Conservation (phyloP, 305 asterid species). For the Fraxinus velutina region DNA sequence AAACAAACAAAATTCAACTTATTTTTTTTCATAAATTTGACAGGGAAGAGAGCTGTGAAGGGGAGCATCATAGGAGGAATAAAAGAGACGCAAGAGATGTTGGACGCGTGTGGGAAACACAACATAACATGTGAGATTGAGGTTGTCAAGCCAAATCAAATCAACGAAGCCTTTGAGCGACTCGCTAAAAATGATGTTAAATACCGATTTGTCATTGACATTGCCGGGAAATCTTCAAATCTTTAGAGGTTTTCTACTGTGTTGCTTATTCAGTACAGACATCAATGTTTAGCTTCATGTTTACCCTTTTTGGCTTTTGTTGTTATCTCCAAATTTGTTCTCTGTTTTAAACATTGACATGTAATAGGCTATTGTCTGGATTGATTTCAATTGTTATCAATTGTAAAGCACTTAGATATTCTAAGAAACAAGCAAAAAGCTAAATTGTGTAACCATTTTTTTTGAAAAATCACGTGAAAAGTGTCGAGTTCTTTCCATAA, state of each 20-base stretch:
- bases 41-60: conserved; percentile 77
- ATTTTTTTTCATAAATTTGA: neutral
- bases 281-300: neutral
- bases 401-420: neutral
- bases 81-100: conserved; percentile 82
- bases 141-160: conserved; percentile 45
- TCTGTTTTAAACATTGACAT: neutral
- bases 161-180: conserved; percentile 62
- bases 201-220: conserved; percentile 77
- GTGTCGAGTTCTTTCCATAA: neutral
- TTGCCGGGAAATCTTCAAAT: conserved; percentile 37
- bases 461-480: neutral
- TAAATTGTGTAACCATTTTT: neutral
- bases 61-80: conserved; percentile 83
- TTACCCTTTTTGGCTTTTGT: neutral
- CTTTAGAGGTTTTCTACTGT: conserved; percentile 6
- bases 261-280: neutral
- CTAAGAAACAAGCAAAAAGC: neutral
- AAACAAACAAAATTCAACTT: neutral
- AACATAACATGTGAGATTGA: conserved; percentile 74
- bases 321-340: neutral
- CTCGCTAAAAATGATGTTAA: conserved; percentile 70
- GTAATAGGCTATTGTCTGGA: neutral
- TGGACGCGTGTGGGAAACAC: conserved; percentile 62
- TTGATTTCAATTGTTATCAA: neutral